These are phyloP conservation scores for Candida sp. DNA, from an alignment of 1,139 yeast genomes.

Conservation along the genomic window DNA sequence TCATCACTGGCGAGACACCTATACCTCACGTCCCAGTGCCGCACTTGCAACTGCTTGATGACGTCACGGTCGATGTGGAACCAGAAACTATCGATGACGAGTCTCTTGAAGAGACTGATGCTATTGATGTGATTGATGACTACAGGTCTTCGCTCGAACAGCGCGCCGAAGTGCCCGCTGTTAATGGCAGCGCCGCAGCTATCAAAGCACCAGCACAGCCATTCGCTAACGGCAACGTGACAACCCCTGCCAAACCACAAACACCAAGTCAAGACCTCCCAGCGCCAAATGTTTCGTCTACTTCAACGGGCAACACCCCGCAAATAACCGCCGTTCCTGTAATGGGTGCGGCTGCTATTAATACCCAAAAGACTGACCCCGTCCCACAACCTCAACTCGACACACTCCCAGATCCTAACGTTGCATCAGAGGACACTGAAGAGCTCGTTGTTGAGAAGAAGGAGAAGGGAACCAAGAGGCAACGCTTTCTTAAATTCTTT, in stretches of 20 bases:
- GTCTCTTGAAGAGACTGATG: neutral
- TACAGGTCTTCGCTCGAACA: neutral
- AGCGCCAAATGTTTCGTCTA: neutral
- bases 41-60: neutral
- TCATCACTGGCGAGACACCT: neutral
- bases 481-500: neutral
- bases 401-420: neutral
- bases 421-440: neutral
- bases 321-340: neutral
- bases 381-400: neutral
- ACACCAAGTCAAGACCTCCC: neutral
- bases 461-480: neutral
- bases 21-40: neutral
- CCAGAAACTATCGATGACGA: neutral
- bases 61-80: neutral
- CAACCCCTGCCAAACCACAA: neutral
- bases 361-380: neutral
- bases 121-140: neutral
- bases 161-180: too few relatives aligned
- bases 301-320: neutral
- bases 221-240: neutral
- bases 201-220: neutral
- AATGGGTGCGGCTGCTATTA: neutral
- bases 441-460: neutral
- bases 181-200: neutral